Evolutionary conservation across 306 rosid genomes (phyloP).

Genomic region (Vicia faba): DNA sequence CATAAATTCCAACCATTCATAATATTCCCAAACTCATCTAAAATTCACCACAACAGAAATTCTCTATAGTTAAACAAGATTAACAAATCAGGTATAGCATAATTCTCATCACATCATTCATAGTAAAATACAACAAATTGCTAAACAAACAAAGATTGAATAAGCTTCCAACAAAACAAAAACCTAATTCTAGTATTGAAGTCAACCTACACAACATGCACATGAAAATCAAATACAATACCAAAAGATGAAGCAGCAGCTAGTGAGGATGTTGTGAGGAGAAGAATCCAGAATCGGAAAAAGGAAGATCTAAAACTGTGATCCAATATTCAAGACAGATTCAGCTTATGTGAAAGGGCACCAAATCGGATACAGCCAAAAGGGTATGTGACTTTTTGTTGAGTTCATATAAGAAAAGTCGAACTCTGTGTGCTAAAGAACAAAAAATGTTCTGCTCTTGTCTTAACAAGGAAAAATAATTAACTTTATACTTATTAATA

Average conservation of each 20-base stretch:
- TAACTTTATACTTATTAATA: too few relatives aligned
- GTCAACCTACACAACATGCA: constrained; percentile 1
- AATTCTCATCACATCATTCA: constrained; percentile 32
- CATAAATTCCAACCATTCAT: constrained; percentile 19
- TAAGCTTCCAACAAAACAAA: not conserved
- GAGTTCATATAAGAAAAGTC: not conserved
- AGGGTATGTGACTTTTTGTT: not conserved
- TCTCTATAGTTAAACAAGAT: constrained; percentile 17
- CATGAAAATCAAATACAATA: not conserved
- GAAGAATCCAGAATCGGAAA: not conserved
- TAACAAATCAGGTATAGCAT: not conserved
- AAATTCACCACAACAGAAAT: constrained; percentile 19
- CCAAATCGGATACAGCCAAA: not conserved
- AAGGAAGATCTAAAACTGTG: not conserved
- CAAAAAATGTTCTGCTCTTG: too few relatives aligned
- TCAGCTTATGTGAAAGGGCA: not conserved
- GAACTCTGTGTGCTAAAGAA: too few relatives aligned
- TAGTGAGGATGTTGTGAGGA: not conserved
- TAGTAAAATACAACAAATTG: not conserved
- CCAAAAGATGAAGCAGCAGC: not conserved
- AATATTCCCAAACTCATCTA: constrained; percentile 36
- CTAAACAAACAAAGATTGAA: not conserved
- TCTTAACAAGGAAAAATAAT: too few relatives aligned
- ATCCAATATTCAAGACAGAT: not conserved
- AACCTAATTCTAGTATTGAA: not conserved